A percentile compares a stretch with the other conserved stretches of the same genome.
Evolutionary conservation across 2,329 filamentous ascomycete species (phyloP).

Genomic region (Trichoderma sp.): DNA sequence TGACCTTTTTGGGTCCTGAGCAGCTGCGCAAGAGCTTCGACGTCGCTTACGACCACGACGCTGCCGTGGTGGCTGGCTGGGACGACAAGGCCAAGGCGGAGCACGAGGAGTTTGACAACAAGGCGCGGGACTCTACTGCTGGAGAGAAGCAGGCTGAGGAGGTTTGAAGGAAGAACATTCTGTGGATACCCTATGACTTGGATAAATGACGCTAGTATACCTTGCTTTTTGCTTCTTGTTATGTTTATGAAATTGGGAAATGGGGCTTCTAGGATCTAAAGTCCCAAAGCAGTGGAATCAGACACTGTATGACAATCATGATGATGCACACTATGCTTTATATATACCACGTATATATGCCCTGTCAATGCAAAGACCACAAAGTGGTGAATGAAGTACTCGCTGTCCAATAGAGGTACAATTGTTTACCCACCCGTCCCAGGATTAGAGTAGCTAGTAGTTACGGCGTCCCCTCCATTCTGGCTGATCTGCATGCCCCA

Average conservation of each 20-base stretch:
- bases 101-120: conserved; percentile 19
- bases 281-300: neutral
- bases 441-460: neutral
- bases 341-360: neutral
- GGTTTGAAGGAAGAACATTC: neutral
- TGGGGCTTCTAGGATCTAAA: neutral
- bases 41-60: conserved; percentile 48
- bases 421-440: neutral
- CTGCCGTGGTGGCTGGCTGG: conserved; percentile 48
- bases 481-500: neutral
- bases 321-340: neutral
- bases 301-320: neutral
- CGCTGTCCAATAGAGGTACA: no score
- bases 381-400: neutral
- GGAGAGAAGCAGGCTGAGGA: conserved; percentile 20
- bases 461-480: no score
- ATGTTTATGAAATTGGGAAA: neutral
- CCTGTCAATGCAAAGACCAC: neutral
- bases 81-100: conserved; percentile 31
- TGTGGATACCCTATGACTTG: conserved; percentile 5
- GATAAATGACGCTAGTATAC: neutral
- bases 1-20: conserved; percentile 65
- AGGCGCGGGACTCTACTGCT: neutral
- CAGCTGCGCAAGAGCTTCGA: conserved; percentile 55
- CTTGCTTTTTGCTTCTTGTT: neutral